Evolutionary conservation across 176 grass and related monocot genomes (phyloP), one percentile per base, ranked within the genome.

Genomic region (Chloris gayana): DNA sequence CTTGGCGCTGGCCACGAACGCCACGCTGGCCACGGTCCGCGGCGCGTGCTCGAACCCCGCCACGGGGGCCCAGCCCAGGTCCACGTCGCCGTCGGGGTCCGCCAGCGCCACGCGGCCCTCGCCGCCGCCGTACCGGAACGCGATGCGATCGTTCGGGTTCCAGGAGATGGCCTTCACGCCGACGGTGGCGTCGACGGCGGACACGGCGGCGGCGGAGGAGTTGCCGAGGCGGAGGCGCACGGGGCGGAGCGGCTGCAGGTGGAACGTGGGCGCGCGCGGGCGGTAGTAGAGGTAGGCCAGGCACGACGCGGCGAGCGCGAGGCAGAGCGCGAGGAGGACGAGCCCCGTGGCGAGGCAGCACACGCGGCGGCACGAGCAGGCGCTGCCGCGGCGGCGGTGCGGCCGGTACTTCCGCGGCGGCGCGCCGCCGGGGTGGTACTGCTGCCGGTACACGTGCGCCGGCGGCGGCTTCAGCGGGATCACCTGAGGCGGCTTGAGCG

Each of bases 231-330:
- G 85, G 72, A 98, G 75, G 14, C 66, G 83, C 7, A 88, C 89
- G 18, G 88, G 71, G 17, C 83, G 34, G 11, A 94, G 73, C 7
- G 88, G 85, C 32, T 84, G 83, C 5, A 98, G 87, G 78, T 91
- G 91, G 82, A 97, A 94, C 8, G 91, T 82, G 33, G 88, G 95
- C 13, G 87, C 64, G 50, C 82, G 84, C 5, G 95, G 95, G 62
- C 89, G 95, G 88, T 89, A 93, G 70, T 87, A 93, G 74, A 94
- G 95, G 88, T 98, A 98, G 0, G 89, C 86, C 15, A 98, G 83
- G 82, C 81, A 90, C 5, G 90, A 81, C 0, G 82, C 86, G 15
- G 84, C 89, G 14, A 89, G 77, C 9, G 88, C 89, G 14, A 90
- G 79, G 60, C 87, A 85, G 59, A 82, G 80, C 31, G 37, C 72